Evolutionary conservation across 129 eudicot species (phyloP).

Genomic region (Erigeron canadensis): DNA sequence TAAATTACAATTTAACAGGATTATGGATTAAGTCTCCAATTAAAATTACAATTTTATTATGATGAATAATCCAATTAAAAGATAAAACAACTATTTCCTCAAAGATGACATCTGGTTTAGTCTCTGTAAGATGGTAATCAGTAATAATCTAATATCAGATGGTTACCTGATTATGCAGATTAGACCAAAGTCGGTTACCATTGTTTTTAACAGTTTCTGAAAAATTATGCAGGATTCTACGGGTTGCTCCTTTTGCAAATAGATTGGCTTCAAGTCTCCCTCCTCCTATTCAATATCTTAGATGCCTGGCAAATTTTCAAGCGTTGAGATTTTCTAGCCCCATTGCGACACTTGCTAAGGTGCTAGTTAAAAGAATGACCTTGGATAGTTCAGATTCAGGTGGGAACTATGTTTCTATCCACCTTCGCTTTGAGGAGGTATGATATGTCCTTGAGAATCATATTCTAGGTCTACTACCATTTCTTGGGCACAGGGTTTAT

Average conservation of each 20-base stretch:
- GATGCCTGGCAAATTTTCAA: conserved; percentile 81
- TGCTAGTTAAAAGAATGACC: conserved; percentile 61
- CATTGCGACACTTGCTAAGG: conserved; percentile 55
- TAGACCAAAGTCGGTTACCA: conserved; percentile 8
- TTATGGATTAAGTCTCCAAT: too few relatives aligned
- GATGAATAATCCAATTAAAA: too few relatives aligned
- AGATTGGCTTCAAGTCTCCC: conserved; percentile 78
- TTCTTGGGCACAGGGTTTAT: background rate
- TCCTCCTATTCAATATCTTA: conserved; percentile 61
- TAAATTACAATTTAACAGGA: too few relatives aligned
- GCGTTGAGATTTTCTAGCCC: conserved; percentile 66
- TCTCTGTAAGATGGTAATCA: too few relatives aligned
- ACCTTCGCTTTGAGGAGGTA: conserved; percentile 96
- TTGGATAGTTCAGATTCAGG: conserved; percentile 52
- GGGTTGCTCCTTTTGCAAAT: conserved; percentile 84
- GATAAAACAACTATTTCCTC: too few relatives aligned
- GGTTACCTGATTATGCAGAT: too few relatives aligned
- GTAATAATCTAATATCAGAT: too few relatives aligned
- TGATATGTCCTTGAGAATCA: conserved; percentile 14
- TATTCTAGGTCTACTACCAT: background rate
- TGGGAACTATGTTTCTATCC: conserved; percentile 76
- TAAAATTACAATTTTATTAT: too few relatives aligned
- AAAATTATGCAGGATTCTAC: conserved; percentile 54
- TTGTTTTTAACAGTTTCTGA: conserved; percentile 23
- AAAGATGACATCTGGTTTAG: too few relatives aligned